Conservation (phyloP, 495 filamentous ascomycete genomes). For the Coniosporium apollinis region DNA sequence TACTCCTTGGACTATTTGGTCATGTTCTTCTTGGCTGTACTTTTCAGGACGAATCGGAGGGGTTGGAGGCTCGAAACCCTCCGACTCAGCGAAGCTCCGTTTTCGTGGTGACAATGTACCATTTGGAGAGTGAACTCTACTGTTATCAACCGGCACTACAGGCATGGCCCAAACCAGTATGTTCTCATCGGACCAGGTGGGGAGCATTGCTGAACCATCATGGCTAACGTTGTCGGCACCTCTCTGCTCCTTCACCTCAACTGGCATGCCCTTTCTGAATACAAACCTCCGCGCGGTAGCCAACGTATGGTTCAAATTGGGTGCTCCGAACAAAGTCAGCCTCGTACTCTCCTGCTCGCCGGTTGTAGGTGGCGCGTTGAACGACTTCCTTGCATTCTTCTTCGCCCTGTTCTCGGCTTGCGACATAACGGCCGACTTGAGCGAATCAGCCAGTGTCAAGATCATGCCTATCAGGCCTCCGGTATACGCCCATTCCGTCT, state of each 20-base stretch:
- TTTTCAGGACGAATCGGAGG: conserved; percentile 6
- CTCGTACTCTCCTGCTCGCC: conserved; percentile 13
- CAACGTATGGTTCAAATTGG: conserved; percentile 60
- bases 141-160: conserved; percentile 19
- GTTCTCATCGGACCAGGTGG: conserved; percentile 57
- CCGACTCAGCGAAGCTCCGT: conserved; percentile 42
- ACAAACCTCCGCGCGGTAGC: conserved; percentile 75
- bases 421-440: conserved; percentile 20
- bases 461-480: conserved; percentile 77
- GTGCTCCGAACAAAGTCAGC: conserved; percentile 58
- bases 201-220: conserved; percentile 24
- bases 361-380: neutral
- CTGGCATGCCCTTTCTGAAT: conserved; percentile 66
- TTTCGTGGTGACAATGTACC: conserved; percentile 34
- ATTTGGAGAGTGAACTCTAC: conserved; percentile 9
- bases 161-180: conserved; percentile 74
- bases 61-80: conserved; percentile 5
- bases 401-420: conserved; percentile 11
- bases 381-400: conserved; percentile 13
- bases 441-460: conserved; percentile 57
- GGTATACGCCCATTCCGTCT: conserved; percentile 51
- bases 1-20: conserved; percentile 38
- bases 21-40: conserved; percentile 22
- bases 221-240: conserved; percentile 21
- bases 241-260: conserved; percentile 48